phyloP scores from a whole-genome alignment of 192 early-diverging fungal species.

The Linnemannia elongata region DNA sequence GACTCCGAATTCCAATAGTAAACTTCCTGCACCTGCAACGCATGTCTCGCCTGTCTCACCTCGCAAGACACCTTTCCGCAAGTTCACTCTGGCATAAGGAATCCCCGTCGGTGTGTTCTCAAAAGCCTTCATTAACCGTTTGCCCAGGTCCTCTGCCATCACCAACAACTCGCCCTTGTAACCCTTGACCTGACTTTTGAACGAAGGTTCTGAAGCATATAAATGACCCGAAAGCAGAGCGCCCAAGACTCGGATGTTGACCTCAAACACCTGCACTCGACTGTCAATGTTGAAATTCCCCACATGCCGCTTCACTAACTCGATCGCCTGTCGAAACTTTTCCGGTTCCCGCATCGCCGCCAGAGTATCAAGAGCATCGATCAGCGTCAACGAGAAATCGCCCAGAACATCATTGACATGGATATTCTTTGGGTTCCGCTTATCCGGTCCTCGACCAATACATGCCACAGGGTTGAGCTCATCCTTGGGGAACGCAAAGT shows the following conservation, averaged over 20 bases:
- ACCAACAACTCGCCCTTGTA: conserved; percentile 87
- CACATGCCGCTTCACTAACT: conserved; percentile 72
- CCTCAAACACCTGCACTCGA: conserved; percentile 96
- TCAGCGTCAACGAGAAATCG: conserved; percentile 92
- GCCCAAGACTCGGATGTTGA: conserved; percentile 92
- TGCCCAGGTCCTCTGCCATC: conserved; percentile 84
- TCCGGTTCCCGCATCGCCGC: conserved; percentile 63
- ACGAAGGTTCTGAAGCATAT: conserved; percentile 77
- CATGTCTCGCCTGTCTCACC: conserved; percentile 83
- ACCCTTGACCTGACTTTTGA: conserved; percentile 69
- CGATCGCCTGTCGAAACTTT: conserved; percentile 56
- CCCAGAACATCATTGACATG: conserved; percentile 95
- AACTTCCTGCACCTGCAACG: conserved; percentile 90
- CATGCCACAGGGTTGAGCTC: conserved; percentile 93
- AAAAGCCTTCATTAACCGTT: conserved; percentile 92
- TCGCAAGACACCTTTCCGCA: conserved; percentile 77
- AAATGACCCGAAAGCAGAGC: conserved; percentile 91
- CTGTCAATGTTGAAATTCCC: conserved; percentile 86
- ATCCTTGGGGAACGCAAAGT: conserved; percentile 90
- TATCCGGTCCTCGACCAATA: conserved; percentile 79
- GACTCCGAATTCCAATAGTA: conserved; percentile 94
- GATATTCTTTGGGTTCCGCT: conserved; percentile 68
- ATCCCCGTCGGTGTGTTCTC: conserved; percentile 81
- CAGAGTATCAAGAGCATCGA: conserved; percentile 92
- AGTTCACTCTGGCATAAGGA: conserved; percentile 88